phyloP scores from a whole-genome alignment of 2,329 filamentous ascomycete genomes.

The Phialophora expanda region DNA sequence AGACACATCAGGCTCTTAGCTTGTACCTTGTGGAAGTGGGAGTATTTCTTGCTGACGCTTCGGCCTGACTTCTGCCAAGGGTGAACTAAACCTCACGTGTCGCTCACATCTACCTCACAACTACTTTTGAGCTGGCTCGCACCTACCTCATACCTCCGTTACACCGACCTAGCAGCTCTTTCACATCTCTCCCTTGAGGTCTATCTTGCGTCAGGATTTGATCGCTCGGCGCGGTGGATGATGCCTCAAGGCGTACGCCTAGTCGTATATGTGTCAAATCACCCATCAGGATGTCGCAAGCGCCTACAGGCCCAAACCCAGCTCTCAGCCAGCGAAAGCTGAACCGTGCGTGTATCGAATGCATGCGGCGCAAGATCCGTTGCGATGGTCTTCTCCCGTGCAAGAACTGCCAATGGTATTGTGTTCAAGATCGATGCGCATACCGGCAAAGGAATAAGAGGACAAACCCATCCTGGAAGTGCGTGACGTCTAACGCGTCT shows the following conservation, averaged over 20 bases:
- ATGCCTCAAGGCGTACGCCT: background rate
- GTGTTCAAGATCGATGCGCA: constrained; percentile 10
- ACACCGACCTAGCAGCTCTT: background rate
- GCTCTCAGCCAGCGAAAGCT: background rate
- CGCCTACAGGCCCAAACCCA: background rate
- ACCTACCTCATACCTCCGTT: background rate
- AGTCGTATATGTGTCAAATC: background rate
- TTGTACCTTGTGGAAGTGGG: too few relatives aligned
- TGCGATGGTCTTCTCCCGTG: constrained; percentile 19
- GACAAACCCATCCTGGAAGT: constrained; percentile 21
- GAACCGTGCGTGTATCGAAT: constrained; percentile 22
- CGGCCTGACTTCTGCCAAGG: background rate
- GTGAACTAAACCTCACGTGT: background rate
- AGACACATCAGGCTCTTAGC: background rate
- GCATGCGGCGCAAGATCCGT: constrained; percentile 19
- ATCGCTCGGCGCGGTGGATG: background rate
- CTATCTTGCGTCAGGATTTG: too few relatives aligned
- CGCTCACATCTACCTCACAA: background rate
- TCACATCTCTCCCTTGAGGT: too few relatives aligned
- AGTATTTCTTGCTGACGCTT: background rate
- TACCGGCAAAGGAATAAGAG: constrained; percentile 15
- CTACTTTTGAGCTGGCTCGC: background rate
- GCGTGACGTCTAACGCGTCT: background rate
- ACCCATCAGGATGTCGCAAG: background rate
- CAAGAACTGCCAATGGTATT: constrained; percentile 15